Percentiles rank a stretch among this genome's conserved stretches.
Evolutionary conservation across 1,284 basidiomycete genomes (phyloP).

Genomic region (Gomphus bonarii): DNA sequence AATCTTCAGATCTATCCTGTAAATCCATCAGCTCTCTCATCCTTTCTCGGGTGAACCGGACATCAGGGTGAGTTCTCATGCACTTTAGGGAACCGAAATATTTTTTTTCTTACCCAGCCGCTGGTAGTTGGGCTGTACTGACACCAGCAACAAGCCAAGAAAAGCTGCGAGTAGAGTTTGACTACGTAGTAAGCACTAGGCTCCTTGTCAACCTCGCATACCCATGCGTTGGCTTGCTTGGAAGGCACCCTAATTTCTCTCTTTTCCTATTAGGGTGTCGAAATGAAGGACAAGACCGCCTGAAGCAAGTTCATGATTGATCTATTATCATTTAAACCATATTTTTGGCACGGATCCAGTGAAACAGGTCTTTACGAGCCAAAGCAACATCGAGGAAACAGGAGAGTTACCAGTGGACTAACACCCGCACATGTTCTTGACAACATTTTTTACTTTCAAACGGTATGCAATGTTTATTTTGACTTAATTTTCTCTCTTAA

Average conservation of each 20-base stretch:
- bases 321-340: not conserved
- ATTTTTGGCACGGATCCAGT: not conserved
- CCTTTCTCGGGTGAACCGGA: constrained; percentile 1
- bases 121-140: not conserved
- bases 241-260: too few species aligned
- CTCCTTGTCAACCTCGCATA: not conserved
- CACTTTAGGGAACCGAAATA: not conserved
- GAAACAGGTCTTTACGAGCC: not conserved
- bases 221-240: too few species aligned
- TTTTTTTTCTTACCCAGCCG: not conserved
- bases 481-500: not conserved
- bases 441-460: not conserved
- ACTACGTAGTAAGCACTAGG: not conserved
- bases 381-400: not conserved
- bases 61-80: constrained; percentile 4
- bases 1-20: constrained; percentile 4
- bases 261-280: not conserved
- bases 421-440: not conserved
- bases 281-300: not conserved
- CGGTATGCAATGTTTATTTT: not conserved
- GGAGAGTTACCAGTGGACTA: not conserved
- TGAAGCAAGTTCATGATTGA: not conserved
- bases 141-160: not conserved
- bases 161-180: not conserved
- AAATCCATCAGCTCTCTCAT: constrained; percentile 5